Percentiles rank a stretch among this genome's conserved stretches.
phyloP scores from a whole-genome alignment of 345 rosid genomes.

The Salix brachista region DNA sequence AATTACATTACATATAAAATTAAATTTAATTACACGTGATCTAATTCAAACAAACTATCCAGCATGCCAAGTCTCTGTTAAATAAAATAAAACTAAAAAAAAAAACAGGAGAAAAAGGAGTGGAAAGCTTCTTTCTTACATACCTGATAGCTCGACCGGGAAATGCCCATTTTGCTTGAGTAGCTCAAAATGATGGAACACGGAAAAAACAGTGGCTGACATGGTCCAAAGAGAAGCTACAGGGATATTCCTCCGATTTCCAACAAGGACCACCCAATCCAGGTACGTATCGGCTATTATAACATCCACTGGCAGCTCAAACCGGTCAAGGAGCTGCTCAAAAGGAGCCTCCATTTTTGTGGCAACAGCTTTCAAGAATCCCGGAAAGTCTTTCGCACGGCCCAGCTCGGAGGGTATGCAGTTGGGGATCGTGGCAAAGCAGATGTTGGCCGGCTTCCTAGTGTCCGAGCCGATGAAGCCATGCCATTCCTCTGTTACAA shows the following conservation, averaged over 20 bases:
- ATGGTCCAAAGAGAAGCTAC: conserved; percentile 26
- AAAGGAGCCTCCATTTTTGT: conserved; percentile 21
- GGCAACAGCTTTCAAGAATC: conserved; percentile 13
- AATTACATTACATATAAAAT: too few relatives aligned
- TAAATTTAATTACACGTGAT: too few relatives aligned
- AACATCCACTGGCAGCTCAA: background rate
- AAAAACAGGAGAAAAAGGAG: background rate
- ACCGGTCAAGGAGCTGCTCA: conserved; percentile 14
- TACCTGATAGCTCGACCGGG: conserved; percentile 8
- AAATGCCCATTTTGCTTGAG: conserved; percentile 16
- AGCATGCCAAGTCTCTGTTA: too few relatives aligned
- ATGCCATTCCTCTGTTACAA: conserved; percentile 13
- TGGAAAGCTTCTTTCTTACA: background rate
- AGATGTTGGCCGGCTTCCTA: background rate
- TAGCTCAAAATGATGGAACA: conserved; percentile 15
- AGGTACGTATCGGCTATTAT: conserved; percentile 16
- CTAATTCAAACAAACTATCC: too few relatives aligned
- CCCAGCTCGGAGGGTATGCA: conserved; percentile 25
- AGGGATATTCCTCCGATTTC: conserved; percentile 17
- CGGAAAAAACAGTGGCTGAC: conserved; percentile 18
- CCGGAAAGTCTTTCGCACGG: conserved; percentile 13
- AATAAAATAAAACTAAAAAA: background rate
- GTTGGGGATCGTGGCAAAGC: conserved; percentile 16
- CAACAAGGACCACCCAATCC: conserved; percentile 12
- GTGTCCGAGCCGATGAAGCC: background rate